A percentile compares a stretch with the other conserved stretches of the same genome.
Evolutionary conservation across 805 yeast species (phyloP).

Genomic region (Maudiozyma saulgeensis): DNA sequence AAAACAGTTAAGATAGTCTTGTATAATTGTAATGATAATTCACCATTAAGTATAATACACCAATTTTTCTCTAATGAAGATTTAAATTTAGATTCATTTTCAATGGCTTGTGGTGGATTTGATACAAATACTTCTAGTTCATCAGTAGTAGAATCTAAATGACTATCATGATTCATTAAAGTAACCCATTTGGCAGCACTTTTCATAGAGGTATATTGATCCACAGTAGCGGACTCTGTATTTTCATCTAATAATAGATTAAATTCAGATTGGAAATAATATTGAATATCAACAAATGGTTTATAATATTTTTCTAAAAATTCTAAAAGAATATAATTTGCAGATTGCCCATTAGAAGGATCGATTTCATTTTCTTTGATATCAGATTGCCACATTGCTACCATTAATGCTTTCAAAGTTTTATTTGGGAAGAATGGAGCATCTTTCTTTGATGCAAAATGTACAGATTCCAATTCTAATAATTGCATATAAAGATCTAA

Average conservation of each 20-base stretch:
- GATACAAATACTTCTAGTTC: constrained; percentile 32
- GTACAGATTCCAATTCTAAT: constrained; percentile 44
- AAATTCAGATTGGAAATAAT: constrained; percentile 52
- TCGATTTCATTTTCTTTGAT: constrained; percentile 31
- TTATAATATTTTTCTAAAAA: constrained; percentile 46
- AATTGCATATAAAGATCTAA: constrained; percentile 48
- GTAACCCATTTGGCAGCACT: constrained; percentile 33
- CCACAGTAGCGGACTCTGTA: constrained; percentile 10
- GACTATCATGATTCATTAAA: constrained; percentile 30
- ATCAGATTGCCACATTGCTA: constrained; percentile 30
- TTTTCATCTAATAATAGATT: constrained; percentile 18
- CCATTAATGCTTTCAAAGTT: constrained; percentile 37
- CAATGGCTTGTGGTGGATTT: constrained; percentile 39
- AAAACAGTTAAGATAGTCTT: constrained; percentile 58
- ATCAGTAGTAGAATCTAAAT: constrained; percentile 21
- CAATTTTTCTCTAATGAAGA: constrained; percentile 62
- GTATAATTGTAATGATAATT: constrained; percentile 46
- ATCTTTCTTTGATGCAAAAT: constrained; percentile 40
- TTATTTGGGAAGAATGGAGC: constrained; percentile 57
- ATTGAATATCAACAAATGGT: constrained; percentile 69
- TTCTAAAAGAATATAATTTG: constrained; percentile 42
- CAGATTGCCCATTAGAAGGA: constrained; percentile 34
- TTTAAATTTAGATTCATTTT: constrained; percentile 41
- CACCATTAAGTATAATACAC: constrained; percentile 44
- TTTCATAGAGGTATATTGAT: constrained; percentile 9